These are phyloP conservation scores for Metschnikowia similis DNA, from an alignment of 805 yeast genomes.

Conservation along the genomic window DNA sequence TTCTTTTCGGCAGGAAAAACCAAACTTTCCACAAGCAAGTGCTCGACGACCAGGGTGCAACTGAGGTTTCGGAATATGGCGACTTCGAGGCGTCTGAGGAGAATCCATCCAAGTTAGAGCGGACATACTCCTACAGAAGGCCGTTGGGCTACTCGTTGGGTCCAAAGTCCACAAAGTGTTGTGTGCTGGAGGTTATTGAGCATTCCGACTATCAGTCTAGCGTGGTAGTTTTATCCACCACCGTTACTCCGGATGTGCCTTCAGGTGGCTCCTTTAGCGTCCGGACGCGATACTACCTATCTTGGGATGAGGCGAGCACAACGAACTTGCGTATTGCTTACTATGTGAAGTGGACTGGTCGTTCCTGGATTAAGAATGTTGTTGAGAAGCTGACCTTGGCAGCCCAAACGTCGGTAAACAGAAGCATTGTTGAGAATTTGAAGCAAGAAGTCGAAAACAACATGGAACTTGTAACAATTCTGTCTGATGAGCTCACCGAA, in stretches of 20 bases:
- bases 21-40: constrained; percentile 40
- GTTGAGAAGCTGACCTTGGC: constrained; percentile 70
- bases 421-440: constrained; percentile 45
- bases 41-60: constrained; percentile 59
- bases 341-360: constrained; percentile 83
- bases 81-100: constrained; percentile 7
- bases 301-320: constrained; percentile 67
- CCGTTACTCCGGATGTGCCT: constrained; percentile 79
- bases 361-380: constrained; percentile 75
- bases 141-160: constrained; percentile 69
- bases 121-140: constrained; percentile 56
- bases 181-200: constrained; percentile 56
- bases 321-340: constrained; percentile 65
- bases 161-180: constrained; percentile 70
- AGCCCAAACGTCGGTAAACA: constrained; percentile 66
- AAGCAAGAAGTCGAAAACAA: constrained; percentile 29
- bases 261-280: constrained; percentile 81
- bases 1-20: constrained; percentile 60
- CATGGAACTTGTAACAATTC: constrained; percentile 4
- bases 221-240: constrained; percentile 50
- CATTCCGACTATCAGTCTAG: constrained; percentile 45
- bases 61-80: constrained; percentile 44
- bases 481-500: neutral
- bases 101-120: constrained; percentile 30
- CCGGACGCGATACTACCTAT: constrained; percentile 62